These are phyloP conservation scores for Moniliella sp. DNA, from an alignment of 1,284 basidiomycete genomes.

Conservation along the genomic window DNA sequence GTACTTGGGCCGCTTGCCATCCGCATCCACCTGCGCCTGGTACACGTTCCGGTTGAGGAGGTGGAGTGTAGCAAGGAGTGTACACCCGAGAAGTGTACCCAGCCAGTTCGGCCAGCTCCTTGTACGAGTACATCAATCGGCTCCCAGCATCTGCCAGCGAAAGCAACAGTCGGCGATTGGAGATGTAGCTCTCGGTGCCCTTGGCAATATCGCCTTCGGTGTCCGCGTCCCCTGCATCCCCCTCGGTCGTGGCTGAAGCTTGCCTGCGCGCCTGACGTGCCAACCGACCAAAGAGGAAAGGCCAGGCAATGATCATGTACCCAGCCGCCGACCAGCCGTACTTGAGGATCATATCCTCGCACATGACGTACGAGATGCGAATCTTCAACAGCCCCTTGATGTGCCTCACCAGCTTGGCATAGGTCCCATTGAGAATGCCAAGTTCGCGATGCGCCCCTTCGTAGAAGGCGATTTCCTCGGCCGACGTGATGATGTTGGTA, in stretches of 20 bases:
- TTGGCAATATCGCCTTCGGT: constrained; percentile 36
- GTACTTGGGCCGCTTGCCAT: no score
- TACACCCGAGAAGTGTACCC: constrained; percentile 77
- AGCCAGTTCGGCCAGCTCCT: constrained; percentile 62
- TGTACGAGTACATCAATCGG: constrained; percentile 70
- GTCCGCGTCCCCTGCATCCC: constrained; percentile 1
- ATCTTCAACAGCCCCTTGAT: constrained; percentile 80
- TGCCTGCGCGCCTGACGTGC: neutral
- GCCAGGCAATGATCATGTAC: constrained; percentile 29
- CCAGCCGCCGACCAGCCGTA: constrained; percentile 32
- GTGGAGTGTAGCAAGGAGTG: constrained; percentile 55
- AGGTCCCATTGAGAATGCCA: constrained; percentile 59
- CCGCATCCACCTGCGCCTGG: no score
- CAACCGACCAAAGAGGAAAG: constrained; percentile 17
- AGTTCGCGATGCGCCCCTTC: constrained; percentile 65
- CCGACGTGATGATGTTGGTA: constrained; percentile 64
- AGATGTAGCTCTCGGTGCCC: constrained; percentile 66
- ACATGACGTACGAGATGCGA: constrained; percentile 28
- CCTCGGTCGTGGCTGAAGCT: constrained; percentile 2
- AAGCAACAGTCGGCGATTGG: constrained; percentile 70
- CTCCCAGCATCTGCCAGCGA: constrained; percentile 87
- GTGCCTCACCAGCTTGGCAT: constrained; percentile 60
- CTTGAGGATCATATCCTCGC: constrained; percentile 33
- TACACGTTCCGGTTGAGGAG: constrained; percentile 26
- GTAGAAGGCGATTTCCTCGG: constrained; percentile 90